Evolutionary conservation across 257 asterid genomes (phyloP), one percentile per base, ranked within the genome.

Genomic region (Solanum sejunctum): DNA sequence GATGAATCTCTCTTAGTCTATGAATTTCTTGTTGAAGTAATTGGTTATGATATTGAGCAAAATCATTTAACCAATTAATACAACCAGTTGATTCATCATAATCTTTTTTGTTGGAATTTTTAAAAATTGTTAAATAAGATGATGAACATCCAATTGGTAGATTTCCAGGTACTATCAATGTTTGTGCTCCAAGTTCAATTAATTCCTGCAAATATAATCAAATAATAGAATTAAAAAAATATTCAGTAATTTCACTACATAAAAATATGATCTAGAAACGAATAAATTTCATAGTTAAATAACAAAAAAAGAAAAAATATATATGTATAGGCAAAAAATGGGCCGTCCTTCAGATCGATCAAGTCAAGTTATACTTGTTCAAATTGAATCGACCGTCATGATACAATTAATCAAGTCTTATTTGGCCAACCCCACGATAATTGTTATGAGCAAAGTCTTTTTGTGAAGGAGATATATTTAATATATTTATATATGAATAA

Each of bases 81-180:
- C 92, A 89, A 73, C 92, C 93, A 0, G 88, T 87, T 39, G 75
- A 41, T 5, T 87, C 49, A 79, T 90, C 93, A 39, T 86, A 88
- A 2, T 84, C 84, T 10, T 26, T 2, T 13, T 61, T 18, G 61
- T 61, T 21, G 5, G 77, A 6, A 4, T 26, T 10, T 36, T 58
- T 5, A 41, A 82, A 82, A 17, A 1, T 20, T 21, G 60, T 60
- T 43, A 82, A 8, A 82, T 82, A 82, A 4, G 84, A 82, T 13
- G 84, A 8, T 26, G 77, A 60, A 61, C 84, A 82, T 82, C 84
- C 84, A 82, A 82, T 43, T 82, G 84, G 84, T 39, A 82, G 7
- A 39, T 60, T 61, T 13, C 84, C 77, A 7, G 84, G 84, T 60
- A 82, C 84, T 21, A 82, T 82, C 3, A 82, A 23, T 61, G 84